Evolutionary conservation across 1,284 basidiomycete genomes (phyloP), one percentile per base, ranked within the genome.

Genomic region (Rhodotorula sp.): DNA sequence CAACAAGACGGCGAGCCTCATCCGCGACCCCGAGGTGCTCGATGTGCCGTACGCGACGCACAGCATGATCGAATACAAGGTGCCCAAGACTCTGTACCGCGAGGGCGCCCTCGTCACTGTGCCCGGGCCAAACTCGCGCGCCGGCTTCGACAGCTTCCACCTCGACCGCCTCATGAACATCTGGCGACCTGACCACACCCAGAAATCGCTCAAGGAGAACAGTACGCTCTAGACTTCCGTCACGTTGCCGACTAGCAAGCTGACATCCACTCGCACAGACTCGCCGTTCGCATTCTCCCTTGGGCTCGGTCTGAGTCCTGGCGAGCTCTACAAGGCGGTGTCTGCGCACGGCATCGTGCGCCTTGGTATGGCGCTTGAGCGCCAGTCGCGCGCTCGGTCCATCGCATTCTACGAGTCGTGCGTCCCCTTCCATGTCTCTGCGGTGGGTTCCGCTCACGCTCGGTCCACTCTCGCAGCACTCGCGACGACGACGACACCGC

Each of bases 151-250:
- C 71, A 88, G 85, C 34, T 84, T 87, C 67, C 87, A 88, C 68
- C 80, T 94, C 63, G 83, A 85, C 70, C 90, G 88, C 73, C 83
- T 96, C 73, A 88, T 95, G 84, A 95, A 91, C 80, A 95, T 99
- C 70, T 99, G 97, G 96, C 87, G 88, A 0, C 86, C 89, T 0
- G 90, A 91, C 72, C 88, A 90, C 86, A 88, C 97, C 60, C 84
- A 90, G 75, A 83, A 83, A 56, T 92, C 91, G n/a, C 79, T 91
- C 48, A 85, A 87, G 61, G 83, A 88, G 64, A 84, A 87, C 75
- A 82, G 91, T 91, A 78, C 76, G 86, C 10, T 12, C 58, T 27
- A 16, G 12, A 1, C 9, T 7, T 27, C 25, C 9, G 16, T 50
- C 25, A 16, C 12, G 1, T 8, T 25, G 16, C 7, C 34, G 13